These are phyloP conservation scores for Zychaea mexicana DNA, from an alignment of 371 early-diverging fungal genomes.

Conservation along the genomic window DNA sequence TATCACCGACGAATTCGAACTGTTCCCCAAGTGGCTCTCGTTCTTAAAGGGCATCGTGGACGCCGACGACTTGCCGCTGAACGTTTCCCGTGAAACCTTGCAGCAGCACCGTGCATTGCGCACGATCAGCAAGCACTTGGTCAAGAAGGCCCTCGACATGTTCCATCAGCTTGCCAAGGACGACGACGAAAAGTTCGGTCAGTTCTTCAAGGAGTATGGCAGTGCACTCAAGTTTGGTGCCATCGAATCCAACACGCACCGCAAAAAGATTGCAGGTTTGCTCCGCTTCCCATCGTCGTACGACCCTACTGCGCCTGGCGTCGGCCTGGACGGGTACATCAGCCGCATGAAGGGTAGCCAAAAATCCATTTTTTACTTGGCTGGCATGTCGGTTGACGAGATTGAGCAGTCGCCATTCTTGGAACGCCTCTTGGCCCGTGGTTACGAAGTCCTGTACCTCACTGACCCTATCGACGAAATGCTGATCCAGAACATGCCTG, in stretches of 20 bases:
- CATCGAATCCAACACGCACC: slow-evolving; percentile 71
- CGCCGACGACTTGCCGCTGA: slow-evolving; percentile 93
- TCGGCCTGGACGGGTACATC: slow-evolving; percentile 86
- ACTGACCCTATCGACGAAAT: slow-evolving; percentile 94
- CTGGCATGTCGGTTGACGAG: slow-evolving; percentile 74
- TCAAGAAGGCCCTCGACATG: slow-evolving; percentile 89
- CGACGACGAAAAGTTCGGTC: slow-evolving; percentile 74
- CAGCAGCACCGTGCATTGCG: slow-evolving; percentile 84
- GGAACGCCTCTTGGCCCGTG: slow-evolving; percentile 81
- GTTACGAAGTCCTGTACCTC: slow-evolving; percentile 92
- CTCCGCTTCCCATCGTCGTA: slow-evolving; percentile 80
- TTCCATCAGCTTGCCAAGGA: slow-evolving; percentile 68
- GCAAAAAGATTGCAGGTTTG: slow-evolving; percentile 78
- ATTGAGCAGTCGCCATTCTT: slow-evolving; percentile 85
- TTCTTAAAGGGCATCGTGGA: slow-evolving; percentile 88
- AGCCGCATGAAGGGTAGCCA: slow-evolving; percentile 87
- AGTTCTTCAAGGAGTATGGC: slow-evolving; percentile 79
- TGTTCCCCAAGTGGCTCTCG: slow-evolving; percentile 73
- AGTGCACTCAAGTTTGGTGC: slow-evolving; percentile 83
- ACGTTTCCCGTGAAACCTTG: slow-evolving; percentile 95
- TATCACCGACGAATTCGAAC: slow-evolving; percentile 90
- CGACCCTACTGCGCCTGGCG: slow-evolving; percentile 47
- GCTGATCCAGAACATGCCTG: slow-evolving; percentile 68
- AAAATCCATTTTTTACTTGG: slow-evolving; percentile 86
- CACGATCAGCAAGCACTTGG: slow-evolving; percentile 81